Percentiles rank a stretch among this genome's conserved stretches.
Conservation (phyloP, 257 asterid genomes). For the Solanum lignicaule region DNA sequence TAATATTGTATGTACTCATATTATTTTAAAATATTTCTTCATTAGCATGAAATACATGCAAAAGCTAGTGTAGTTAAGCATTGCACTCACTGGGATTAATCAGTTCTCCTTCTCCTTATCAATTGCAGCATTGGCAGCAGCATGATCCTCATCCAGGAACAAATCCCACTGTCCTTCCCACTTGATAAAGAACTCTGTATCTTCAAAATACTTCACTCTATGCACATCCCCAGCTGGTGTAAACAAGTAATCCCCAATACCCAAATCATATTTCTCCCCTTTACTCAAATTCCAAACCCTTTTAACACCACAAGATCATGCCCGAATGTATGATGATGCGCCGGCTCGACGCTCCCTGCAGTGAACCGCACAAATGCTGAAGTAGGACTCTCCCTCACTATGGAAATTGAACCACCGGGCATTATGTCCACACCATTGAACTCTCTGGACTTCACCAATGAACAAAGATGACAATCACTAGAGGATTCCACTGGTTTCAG, state of each 20-base stretch:
- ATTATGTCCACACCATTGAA: conserved; percentile 51
- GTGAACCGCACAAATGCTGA: conserved; percentile 75
- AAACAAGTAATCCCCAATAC: conserved; percentile 64
- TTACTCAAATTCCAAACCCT: conserved; percentile 78
- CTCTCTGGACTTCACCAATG: conserved; percentile 45
- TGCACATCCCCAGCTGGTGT: conserved; percentile 86
- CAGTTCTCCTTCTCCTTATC: conserved; percentile 20
- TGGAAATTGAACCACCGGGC: conserved; percentile 79
- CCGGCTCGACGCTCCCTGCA: conserved; percentile 85
- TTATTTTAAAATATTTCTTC: neutral
- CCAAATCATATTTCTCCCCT: conserved; percentile 48
- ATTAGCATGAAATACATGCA: neutral
- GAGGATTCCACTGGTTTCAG: neutral
- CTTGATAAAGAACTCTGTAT: conserved; percentile 85
- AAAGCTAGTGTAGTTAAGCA: neutral
- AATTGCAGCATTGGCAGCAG: conserved; percentile 59
- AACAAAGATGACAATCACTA: conserved; percentile 37
- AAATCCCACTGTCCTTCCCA: conserved; percentile 97
- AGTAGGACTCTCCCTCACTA: conserved; percentile 68
- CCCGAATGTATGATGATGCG: conserved; percentile 81
- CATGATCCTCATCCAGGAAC: conserved; percentile 67
- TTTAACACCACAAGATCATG: conserved; percentile 73
- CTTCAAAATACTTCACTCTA: conserved; percentile 62
- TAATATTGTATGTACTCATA: no score
- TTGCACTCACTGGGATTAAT: neutral